Base-by-base conservation (phyloP, 768 basidiomycete genomes). In the Boletus pseudo-olivaceus region DNA sequence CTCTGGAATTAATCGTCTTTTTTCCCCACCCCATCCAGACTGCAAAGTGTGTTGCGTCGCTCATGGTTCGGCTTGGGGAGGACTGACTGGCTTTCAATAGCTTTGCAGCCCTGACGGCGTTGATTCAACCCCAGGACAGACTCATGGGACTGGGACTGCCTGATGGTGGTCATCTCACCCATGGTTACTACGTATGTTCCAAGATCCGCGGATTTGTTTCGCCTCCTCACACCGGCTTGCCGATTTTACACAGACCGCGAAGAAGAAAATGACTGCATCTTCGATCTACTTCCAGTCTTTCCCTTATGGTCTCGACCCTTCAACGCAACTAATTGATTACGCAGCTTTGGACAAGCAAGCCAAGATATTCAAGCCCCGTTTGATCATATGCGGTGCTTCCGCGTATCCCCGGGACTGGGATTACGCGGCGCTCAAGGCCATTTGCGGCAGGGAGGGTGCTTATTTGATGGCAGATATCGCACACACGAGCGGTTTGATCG, bases 211-310 rank as follows among this genome's bases (percentile, higher is more conserved):
- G 27, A 27, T 34, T 41, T 38, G 9, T 49, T 43, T 50, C n/a
- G 38, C 29, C 0, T 33, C 9, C 42, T 50, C 33, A 29, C 15
- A 8, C 26, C n/a, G 38, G 38, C 50, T 56, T 19, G 56, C 40
- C 19, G 46, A 38, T 60, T 20, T 55, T 40, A 33, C 43, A 17
- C 63, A 92, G 90, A 96, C 93, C 53, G 92, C 93, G 55, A 98
- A 98, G 79, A 97, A 98, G 81, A 98, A 99, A 76, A 98, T 99
- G 87, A 98, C 97, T 33, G 93, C 97, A 34, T 98, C 96, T 23
- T 98, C 97, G 19, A 98, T 99, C 77, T 98, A 98, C 80, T 99
- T 98, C 88, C 95, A 98, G 71, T 97, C 97, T 35, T 80, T 97
- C 68, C 96, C 97, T 43, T 99, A 98, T 65, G 84, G 81, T 45